A percentile compares a stretch with the other conserved stretches of the same genome.
Evolutionary conservation across 2,329 filamentous ascomycete species (phyloP).

Genomic region (Talaromyces sp.): DNA sequence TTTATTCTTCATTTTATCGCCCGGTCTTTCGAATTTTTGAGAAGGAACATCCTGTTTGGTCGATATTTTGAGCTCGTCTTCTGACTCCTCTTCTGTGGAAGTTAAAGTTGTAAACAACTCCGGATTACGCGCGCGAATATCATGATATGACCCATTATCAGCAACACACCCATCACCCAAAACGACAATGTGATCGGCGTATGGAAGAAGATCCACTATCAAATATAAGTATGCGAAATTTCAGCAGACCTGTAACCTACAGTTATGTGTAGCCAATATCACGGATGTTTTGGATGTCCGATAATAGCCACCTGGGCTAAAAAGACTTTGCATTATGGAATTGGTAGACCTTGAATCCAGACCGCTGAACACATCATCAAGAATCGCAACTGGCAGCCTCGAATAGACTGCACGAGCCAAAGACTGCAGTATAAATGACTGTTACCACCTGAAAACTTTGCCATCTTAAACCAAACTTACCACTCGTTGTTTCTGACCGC

Average conservation of each 20-base stretch:
- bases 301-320: conserved; percentile 15
- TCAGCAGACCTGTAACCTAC: conserved; percentile 29
- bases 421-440: background rate
- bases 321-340: conserved; percentile 9
- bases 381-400: conserved; percentile 18
- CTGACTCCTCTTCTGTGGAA: background rate
- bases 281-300: conserved; percentile 9
- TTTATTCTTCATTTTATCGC: background rate
- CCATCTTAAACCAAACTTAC: conserved; percentile 28
- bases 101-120: conserved; percentile 1
- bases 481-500: conserved; percentile 79
- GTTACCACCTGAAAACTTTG: background rate
- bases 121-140: conserved; percentile 3
- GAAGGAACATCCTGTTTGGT: background rate
- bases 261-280: conserved; percentile 13
- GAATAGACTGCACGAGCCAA: conserved; percentile 51
- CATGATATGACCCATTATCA: conserved; percentile 10
- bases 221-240: conserved; percentile 38
- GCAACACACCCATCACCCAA: conserved; percentile 5
- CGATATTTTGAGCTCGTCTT: background rate
- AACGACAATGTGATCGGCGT: conserved; percentile 43
- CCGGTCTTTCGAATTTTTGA: background rate
- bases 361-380: conserved; percentile 18
- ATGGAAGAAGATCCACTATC: conserved; percentile 24
- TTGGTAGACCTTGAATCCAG: conserved; percentile 13